Conservation (phyloP, 73 alveolate species). For the Paramecium primaurelia region DNA sequence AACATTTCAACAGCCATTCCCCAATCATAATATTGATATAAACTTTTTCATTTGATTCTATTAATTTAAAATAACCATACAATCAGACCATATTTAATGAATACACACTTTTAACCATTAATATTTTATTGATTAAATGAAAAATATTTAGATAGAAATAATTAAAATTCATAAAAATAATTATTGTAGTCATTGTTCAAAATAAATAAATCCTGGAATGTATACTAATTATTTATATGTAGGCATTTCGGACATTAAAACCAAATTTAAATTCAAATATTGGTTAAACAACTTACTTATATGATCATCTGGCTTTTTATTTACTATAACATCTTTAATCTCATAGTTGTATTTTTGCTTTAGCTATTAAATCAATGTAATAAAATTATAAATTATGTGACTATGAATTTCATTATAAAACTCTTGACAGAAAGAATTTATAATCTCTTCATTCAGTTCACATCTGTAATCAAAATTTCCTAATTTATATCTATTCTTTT, state of each 20-base stretch:
- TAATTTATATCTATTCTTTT: neutral
- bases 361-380: neutral
- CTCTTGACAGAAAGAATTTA: neutral
- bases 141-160: neutral
- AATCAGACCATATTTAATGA: no score
- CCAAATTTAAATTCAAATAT: neutral
- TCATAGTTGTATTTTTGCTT: neutral
- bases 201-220: neutral
- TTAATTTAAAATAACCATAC: no score
- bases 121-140: neutral
- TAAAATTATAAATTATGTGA: neutral
- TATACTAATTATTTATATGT: neutral
- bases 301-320: neutral
- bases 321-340: neutral
- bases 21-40: neutral
- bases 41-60: neutral
- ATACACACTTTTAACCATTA: no score
- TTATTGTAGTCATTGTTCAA: neutral
- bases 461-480: neutral
- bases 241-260: neutral
- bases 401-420: neutral
- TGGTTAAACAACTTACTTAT: neutral
- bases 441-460: neutral
- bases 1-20: neutral
- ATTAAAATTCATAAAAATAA: neutral